A percentile compares a stretch with the other conserved stretches of the same genome.
Evolutionary conservation across 768 basidiomycete genomes (phyloP).

Genomic region (Amanita rubescens): DNA sequence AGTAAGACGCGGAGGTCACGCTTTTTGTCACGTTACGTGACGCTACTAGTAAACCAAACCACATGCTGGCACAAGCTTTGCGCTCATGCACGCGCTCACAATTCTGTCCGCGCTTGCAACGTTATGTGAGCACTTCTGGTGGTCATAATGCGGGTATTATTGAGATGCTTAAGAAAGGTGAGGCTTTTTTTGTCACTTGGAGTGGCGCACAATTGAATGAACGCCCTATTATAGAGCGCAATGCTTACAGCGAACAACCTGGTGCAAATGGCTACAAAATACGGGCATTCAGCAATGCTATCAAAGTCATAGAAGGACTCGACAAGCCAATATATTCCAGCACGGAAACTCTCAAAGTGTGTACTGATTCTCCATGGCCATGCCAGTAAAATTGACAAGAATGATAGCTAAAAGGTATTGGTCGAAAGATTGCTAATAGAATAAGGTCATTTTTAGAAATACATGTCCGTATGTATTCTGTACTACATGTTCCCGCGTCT

Average conservation of each 20-base stretch:
- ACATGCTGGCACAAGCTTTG: not conserved
- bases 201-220: too few relatives aligned
- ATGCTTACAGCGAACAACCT: slow-evolving; percentile 7
- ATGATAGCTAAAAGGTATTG: slow-evolving; percentile 22
- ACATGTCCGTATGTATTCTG: slow-evolving; percentile 26
- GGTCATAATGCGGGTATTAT: slow-evolving; percentile 21
- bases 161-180: slow-evolving; percentile 35
- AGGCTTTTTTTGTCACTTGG: not conserved
- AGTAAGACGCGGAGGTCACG: slow-evolving; percentile 9
- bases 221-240: too few relatives aligned
- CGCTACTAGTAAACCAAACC: not conserved
- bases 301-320: slow-evolving; percentile 31
- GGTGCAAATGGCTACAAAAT: slow-evolving; percentile 35
- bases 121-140: slow-evolving; percentile 1
- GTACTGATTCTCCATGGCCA: slow-evolving; percentile 7
- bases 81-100: slow-evolving; percentile 7
- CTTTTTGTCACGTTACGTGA: not conserved
- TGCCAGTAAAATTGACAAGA: not conserved
- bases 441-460: slow-evolving; percentile 29
- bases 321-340: slow-evolving; percentile 36
- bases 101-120: slow-evolving; percentile 4
- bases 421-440: slow-evolving; percentile 29
- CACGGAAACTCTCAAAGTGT: slow-evolving; percentile 32
- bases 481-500: not conserved
- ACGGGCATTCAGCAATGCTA: slow-evolving; percentile 42